A percentile compares a stretch with the other conserved stretches of the same genome.
Conservation (phyloP, 1,284 basidiomycete genomes). For the Cerioporus squamosus region DNA sequence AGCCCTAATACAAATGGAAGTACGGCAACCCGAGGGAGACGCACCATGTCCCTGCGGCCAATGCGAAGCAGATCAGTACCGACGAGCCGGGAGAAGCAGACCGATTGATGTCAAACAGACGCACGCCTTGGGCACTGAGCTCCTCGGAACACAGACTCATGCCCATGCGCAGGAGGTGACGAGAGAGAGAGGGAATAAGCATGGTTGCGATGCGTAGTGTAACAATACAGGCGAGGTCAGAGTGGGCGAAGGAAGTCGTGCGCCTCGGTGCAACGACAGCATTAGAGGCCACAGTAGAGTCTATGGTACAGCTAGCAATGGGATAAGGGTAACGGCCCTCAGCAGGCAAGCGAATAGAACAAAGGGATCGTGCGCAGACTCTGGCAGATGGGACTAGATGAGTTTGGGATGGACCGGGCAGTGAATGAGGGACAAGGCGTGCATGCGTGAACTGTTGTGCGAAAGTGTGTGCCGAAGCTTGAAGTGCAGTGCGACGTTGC, state of each 20-base stretch:
- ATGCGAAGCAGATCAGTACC: too few species aligned
- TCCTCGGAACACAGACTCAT: too few species aligned
- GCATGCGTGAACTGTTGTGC: background rate
- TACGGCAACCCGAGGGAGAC: too few species aligned
- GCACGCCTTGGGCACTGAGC: too few species aligned
- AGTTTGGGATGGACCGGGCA: background rate
- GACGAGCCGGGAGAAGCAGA: too few species aligned
- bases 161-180: background rate
- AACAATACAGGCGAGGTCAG: slow-evolving; percentile 19
- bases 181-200: background rate
- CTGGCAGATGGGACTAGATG: background rate
- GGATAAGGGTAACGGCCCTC: background rate
- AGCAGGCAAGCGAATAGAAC: background rate
- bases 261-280: slow-evolving; percentile 1
- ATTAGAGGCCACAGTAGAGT: slow-evolving; percentile 4
- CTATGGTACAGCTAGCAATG: slow-evolving; percentile 11
- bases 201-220: slow-evolving; percentile 4
- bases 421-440: background rate
- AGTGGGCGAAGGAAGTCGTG: too few species aligned
- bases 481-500: slow-evolving; percentile 4
- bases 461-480: background rate
- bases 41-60: too few species aligned
- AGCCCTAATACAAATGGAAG: too few species aligned
- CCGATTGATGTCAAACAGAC: too few species aligned
- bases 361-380: background rate